phyloP scores from a whole-genome alignment of 1,284 basidiomycete genomes.

The Cerrena zonata region DNA sequence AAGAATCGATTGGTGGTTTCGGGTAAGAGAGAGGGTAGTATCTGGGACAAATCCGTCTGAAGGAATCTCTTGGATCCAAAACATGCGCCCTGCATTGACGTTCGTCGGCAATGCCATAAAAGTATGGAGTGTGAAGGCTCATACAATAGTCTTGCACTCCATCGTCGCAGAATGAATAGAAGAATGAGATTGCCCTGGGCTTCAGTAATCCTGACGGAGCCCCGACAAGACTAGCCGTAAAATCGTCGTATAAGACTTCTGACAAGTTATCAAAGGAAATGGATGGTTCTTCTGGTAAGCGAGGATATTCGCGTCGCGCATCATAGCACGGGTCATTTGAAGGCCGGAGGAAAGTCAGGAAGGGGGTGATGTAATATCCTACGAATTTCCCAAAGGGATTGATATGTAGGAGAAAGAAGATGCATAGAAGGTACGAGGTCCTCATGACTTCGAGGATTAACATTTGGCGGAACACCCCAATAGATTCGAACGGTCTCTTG shows the following conservation, averaged over 20 bases:
- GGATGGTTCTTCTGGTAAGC: neutral
- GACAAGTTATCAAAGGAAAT: neutral
- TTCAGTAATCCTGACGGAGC: neutral
- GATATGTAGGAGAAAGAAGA: neutral
- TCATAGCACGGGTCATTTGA: neutral
- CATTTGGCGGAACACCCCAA: too few relatives aligned
- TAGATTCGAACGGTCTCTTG: neutral
- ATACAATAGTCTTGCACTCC: too few relatives aligned
- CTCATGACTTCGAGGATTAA: too few relatives aligned
- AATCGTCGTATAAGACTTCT: neutral
- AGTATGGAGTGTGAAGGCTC: neutral
- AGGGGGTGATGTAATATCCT: neutral
- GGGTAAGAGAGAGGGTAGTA: slow-evolving; percentile 23
- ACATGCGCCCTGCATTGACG: neutral
- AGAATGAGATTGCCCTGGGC: neutral
- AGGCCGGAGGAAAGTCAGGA: slow-evolving; percentile 2
- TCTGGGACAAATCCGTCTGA: slow-evolving; percentile 2
- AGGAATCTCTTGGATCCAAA: neutral
- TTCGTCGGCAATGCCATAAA: neutral
- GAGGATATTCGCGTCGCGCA: neutral
- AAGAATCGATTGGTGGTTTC: slow-evolving; percentile 1
- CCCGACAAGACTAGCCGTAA: neutral
- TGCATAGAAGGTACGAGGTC: neutral
- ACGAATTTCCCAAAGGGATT: neutral
- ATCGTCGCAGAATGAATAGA: too few relatives aligned